phyloP scores from a whole-genome alignment of 306 rosid genomes.

The Sphenostylis stenocarpa region DNA sequence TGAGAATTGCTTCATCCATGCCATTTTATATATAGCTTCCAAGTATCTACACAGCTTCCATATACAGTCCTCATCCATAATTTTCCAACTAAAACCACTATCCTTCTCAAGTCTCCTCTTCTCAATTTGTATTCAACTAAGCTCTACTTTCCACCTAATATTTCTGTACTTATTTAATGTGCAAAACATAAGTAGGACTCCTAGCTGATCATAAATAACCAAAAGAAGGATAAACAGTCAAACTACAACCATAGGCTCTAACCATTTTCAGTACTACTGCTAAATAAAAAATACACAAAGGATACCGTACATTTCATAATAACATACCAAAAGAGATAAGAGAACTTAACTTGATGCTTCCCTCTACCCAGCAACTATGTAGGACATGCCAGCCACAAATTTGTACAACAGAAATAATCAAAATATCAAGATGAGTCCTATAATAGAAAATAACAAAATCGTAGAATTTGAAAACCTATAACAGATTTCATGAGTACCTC shows the following conservation, averaged over 20 bases:
- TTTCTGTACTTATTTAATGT: neutral
- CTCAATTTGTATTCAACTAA: neutral
- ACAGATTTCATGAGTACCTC: neutral
- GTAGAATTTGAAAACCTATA: neutral
- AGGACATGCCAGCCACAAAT: neutral
- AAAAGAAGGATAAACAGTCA: neutral
- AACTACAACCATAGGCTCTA: neutral
- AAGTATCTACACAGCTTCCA: neutral
- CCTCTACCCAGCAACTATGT: neutral
- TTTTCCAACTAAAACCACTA: neutral
- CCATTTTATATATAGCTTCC: neutral
- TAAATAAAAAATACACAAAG: neutral
- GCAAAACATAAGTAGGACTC: neutral
- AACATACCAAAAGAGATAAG: neutral
- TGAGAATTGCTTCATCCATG: neutral
- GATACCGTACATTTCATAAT: neutral
- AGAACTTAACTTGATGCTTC: neutral
- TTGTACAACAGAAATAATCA: neutral
- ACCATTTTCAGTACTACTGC: neutral
- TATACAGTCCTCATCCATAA: neutral
- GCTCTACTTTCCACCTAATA: neutral
- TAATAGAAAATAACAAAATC: neutral
- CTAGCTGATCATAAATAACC: neutral
- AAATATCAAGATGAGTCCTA: neutral
- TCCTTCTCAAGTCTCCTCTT: neutral